Percentiles rank a stretch among this genome's conserved stretches.
Conservation (phyloP, 169 alveolate species). For the Plasmodium knowlesi region DNA sequence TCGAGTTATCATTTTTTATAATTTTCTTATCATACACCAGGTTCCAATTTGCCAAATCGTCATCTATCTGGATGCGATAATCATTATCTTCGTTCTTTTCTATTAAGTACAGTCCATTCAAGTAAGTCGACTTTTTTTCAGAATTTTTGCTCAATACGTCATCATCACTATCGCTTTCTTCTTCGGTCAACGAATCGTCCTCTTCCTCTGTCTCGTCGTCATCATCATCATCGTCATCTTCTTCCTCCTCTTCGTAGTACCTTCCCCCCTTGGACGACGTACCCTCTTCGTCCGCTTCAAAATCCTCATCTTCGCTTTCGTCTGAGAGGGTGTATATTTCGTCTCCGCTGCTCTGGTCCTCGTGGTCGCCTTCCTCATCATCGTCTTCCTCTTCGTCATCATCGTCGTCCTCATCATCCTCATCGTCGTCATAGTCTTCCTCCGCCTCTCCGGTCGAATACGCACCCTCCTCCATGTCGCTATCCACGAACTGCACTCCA, state of each 20-base stretch:
- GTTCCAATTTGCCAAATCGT: constrained; percentile 69
- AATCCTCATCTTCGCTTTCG: background rate
- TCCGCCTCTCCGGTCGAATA: constrained; percentile 1
- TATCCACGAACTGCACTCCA: background rate
- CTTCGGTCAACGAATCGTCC: constrained; percentile 1
- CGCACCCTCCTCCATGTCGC: background rate
- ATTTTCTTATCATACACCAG: constrained; percentile 47
- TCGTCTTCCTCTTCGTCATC: background rate
- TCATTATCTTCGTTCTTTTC: constrained; percentile 43
- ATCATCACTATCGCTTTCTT: constrained; percentile 29
- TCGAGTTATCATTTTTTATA: constrained; percentile 33
- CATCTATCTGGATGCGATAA: constrained; percentile 27
- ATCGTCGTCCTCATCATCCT: background rate
- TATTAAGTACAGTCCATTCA: constrained; percentile 66
- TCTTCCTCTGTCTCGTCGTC: constrained; percentile 9
- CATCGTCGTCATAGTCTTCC: background rate
- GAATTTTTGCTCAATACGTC: constrained; percentile 5
- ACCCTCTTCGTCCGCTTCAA: background rate
- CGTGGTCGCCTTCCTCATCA: background rate
- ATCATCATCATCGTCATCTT: background rate
- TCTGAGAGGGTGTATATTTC: background rate
- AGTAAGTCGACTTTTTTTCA: constrained; percentile 12
- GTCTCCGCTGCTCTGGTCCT: background rate
- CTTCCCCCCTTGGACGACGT: background rate
- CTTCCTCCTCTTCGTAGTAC: constrained; percentile 21